These are phyloP conservation scores for Pichia sorboxylosa DNA, from an alignment of 1,139 yeast genomes.

Conservation along the genomic window DNA sequence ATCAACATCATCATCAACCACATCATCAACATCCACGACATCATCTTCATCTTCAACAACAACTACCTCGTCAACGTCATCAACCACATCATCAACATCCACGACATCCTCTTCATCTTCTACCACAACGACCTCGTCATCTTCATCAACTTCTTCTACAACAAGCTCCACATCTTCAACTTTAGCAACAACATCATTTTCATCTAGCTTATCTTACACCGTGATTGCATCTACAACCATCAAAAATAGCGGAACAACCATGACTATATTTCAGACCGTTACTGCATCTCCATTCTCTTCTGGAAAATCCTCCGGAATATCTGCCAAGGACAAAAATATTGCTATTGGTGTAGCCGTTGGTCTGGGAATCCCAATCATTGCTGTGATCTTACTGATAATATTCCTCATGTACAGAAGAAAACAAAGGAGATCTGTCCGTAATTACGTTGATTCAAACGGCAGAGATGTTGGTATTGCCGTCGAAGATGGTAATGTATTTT, in stretches of 20 bases:
- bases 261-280: constrained; percentile 10
- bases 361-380: constrained; percentile 24
- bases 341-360: constrained; percentile 40
- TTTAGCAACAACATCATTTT: constrained; percentile 8
- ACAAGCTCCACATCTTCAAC: constrained; percentile 5
- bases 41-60: background rate
- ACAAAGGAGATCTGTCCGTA: constrained; percentile 10
- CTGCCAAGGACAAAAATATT: constrained; percentile 31
- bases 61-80: constrained; percentile 1
- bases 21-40: constrained; percentile 1
- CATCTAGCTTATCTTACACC: constrained; percentile 6
- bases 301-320: constrained; percentile 24
- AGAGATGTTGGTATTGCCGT: constrained; percentile 21
- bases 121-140: constrained; percentile 1
- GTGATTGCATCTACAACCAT: constrained; percentile 12
- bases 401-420: constrained; percentile 16
- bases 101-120: constrained; percentile 3
- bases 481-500: constrained; percentile 16
- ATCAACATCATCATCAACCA: background rate
- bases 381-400: constrained; percentile 12
- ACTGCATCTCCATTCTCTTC: constrained; percentile 12
- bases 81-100: constrained; percentile 1
- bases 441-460: constrained; percentile 25
- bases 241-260: constrained; percentile 9
- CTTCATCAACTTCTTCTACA: constrained; percentile 1